phyloP scores from a whole-genome alignment of 306 rosid species.

The Potentilla sterilis region DNA sequence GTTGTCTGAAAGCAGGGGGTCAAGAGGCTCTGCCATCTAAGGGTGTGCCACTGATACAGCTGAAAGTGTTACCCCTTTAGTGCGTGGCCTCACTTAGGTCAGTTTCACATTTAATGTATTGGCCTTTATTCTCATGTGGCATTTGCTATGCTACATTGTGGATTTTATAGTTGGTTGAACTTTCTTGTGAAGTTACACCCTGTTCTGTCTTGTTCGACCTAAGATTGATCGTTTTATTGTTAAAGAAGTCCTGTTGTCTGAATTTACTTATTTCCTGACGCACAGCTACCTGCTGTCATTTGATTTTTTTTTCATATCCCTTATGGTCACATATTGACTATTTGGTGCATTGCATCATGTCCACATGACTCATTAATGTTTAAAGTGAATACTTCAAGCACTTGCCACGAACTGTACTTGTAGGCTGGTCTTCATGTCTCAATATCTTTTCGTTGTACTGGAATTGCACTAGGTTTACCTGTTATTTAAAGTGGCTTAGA shows the following conservation, averaged over 20 bases:
- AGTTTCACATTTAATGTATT: constrained; percentile 66
- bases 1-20: constrained; percentile 98
- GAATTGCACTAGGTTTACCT: background rate
- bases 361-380: background rate
- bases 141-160: constrained; percentile 55
- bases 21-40: constrained; percentile 93
- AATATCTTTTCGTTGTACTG: background rate
- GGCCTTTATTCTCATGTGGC: constrained; percentile 64
- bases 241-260: constrained; percentile 9
- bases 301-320: background rate
- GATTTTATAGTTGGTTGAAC: constrained; percentile 41
- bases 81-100: constrained; percentile 90
- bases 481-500: background rate
- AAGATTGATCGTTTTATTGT: constrained; percentile 1
- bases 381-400: constrained; percentile 10
- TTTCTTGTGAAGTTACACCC: constrained; percentile 42
- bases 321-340: constrained; percentile 16
- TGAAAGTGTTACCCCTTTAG: constrained; percentile 90
- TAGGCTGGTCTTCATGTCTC: constrained; percentile 21
- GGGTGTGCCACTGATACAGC: constrained; percentile 96
- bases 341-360: constrained; percentile 5
- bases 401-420: constrained; percentile 20
- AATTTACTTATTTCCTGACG: constrained; percentile 19
- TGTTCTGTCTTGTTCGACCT: constrained; percentile 36
- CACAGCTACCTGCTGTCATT: constrained; percentile 22